A percentile compares a stretch with the other conserved stretches of the same genome.
These are phyloP conservation scores for Vaccinium vitisidaea DNA, from an alignment of 148 eudicot genomes.

Conservation along the genomic window DNA sequence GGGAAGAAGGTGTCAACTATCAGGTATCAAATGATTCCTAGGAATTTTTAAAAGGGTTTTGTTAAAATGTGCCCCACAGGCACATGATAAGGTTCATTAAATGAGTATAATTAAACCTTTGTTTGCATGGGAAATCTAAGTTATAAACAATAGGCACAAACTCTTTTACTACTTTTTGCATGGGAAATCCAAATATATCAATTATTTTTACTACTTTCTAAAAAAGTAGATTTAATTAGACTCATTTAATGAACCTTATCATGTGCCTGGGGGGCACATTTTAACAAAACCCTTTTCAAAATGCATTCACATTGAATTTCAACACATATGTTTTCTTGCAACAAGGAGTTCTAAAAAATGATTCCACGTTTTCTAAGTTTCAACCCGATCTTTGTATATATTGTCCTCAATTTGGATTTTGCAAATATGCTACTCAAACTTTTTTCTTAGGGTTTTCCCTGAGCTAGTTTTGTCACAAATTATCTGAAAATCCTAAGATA, in stretches of 20 bases:
- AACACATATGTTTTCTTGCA: neutral
- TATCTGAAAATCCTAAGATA: neutral
- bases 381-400: neutral
- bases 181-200: too few species aligned
- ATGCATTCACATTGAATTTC: neutral
- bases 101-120: too few species aligned
- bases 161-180: too few species aligned
- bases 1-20: neutral
- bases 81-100: too few species aligned
- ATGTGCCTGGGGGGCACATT: too few species aligned
- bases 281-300: neutral
- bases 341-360: neutral
- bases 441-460: neutral
- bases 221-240: too few species aligned
- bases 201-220: too few species aligned
- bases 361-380: neutral
- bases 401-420: neutral
- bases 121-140: too few species aligned
- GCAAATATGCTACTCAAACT: neutral
- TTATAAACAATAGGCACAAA: too few species aligned
- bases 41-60: neutral
- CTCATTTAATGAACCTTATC: too few species aligned
- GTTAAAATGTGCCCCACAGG: too few species aligned
- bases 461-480: neutral
- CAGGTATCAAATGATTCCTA: neutral